Conservation (phyloP, 225 moss, liverwort and hornwort genomes). For the Polytrichum commune region DNA sequence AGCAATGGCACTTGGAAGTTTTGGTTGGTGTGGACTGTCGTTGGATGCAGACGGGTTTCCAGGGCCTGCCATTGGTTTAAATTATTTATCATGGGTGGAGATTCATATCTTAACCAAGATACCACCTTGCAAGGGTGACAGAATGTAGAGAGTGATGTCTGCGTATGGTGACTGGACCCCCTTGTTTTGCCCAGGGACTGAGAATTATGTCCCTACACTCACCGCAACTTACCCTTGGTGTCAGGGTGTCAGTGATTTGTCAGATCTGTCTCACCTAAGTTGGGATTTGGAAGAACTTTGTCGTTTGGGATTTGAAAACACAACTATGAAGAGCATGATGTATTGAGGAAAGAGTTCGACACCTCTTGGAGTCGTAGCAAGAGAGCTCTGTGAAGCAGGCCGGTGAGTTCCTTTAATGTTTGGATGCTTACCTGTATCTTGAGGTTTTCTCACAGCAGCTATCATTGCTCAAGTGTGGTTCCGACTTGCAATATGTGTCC, state of each 20-base stretch:
- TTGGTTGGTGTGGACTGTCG: neutral
- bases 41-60: constrained; percentile 16
- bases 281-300: constrained; percentile 7
- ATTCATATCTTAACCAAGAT: constrained; percentile 1
- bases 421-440: neutral
- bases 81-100: neutral
- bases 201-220: constrained; percentile 9
- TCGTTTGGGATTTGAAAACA: too few relatives aligned
- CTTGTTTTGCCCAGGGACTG: neutral
- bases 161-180: too few relatives aligned
- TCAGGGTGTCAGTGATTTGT: constrained; percentile 32
- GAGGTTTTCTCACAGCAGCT: too few relatives aligned
- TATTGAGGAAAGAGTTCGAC: too few relatives aligned
- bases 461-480: too few relatives aligned
- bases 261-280: constrained; percentile 22
- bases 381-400: too few relatives aligned
- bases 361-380: too few relatives aligned
- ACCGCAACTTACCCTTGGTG: constrained; percentile 35
- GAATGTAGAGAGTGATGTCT: neutral
- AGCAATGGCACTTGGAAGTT: neutral
- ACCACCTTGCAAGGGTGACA: neutral
- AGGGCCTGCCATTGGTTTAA: neutral
- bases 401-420: neutral
- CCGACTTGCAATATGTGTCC: too few relatives aligned
- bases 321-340: too few relatives aligned